These are phyloP conservation scores for Leccinellum rugosiceps DNA, from an alignment of 768 basidiomycete genomes.

Conservation along the genomic window DNA sequence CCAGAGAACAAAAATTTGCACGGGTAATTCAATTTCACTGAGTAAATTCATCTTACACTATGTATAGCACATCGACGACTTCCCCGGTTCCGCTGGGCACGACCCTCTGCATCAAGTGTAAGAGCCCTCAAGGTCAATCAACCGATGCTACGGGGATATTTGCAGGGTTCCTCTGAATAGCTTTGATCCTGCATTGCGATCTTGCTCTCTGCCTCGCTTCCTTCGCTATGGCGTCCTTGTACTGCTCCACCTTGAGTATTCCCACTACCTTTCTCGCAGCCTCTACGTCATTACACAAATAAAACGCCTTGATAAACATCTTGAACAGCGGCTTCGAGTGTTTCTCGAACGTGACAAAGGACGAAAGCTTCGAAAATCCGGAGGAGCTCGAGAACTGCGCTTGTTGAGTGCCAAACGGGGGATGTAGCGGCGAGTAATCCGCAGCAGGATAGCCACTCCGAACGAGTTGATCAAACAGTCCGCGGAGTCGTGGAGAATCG, in stretches of 20 bases:
- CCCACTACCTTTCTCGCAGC: conserved; percentile 53
- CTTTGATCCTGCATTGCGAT: conserved; percentile 18
- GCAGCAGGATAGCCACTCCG: conserved; percentile 54
- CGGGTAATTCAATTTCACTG: no score
- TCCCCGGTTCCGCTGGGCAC: neutral
- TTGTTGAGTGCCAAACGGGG: conserved; percentile 45
- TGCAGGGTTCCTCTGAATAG: neutral
- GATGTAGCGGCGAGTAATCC: conserved; percentile 26
- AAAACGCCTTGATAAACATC: conserved; percentile 69
- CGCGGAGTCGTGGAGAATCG: conserved; percentile 42
- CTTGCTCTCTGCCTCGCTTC: conserved; percentile 18
- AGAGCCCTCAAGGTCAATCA: conserved; percentile 4
- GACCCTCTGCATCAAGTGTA: neutral
- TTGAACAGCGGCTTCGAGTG: conserved; percentile 70
- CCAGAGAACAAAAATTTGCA: no score
- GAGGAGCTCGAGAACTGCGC: conserved; percentile 12
- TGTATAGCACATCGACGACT: neutral
- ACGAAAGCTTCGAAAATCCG: conserved; percentile 36
- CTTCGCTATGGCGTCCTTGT: conserved; percentile 8
- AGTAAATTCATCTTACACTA: neutral
- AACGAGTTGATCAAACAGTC: conserved; percentile 64
- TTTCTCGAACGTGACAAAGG: conserved; percentile 48
- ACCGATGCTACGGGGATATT: conserved; percentile 2
- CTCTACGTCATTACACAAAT: conserved; percentile 47
- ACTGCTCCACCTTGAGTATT: conserved; percentile 47